Evolutionary conservation across 2,329 filamentous ascomycete species (phyloP).

Genomic region (Coccinonectria pachysandricola): DNA sequence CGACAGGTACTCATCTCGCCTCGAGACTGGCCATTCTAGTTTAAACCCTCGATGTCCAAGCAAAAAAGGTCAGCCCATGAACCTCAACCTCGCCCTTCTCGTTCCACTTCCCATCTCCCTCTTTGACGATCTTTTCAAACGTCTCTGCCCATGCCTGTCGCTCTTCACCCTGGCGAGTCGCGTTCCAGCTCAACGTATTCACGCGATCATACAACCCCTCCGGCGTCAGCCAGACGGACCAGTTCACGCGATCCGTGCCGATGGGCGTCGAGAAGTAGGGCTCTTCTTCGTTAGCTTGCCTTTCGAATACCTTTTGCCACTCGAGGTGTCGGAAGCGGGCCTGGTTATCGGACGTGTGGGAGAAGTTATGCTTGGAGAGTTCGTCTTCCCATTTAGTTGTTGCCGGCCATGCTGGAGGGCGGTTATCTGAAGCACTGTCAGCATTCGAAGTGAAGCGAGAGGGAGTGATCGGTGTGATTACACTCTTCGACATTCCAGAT

Average conservation of each 20-base stretch:
- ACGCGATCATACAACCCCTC: constrained; percentile 55
- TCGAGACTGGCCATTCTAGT: constrained; percentile 2
- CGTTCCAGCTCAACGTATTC: constrained; percentile 58
- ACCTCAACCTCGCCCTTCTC: constrained; percentile 51
- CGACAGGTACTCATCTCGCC: not conserved
- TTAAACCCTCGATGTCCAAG: constrained; percentile 46
- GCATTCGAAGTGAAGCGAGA: not conserved
- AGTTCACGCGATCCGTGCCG: constrained; percentile 33
- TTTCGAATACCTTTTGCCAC: constrained; percentile 56
- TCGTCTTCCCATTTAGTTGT: constrained; percentile 50
- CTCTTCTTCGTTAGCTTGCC: constrained; percentile 37
- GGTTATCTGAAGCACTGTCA: constrained; percentile 43
- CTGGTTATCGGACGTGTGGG: constrained; percentile 42
- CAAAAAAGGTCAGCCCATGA: constrained; percentile 53
- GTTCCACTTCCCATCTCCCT: constrained; percentile 45
- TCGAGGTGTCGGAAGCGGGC: constrained; percentile 53
- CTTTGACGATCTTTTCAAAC: constrained; percentile 44
- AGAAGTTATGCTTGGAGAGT: constrained; percentile 48
- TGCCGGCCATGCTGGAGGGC: constrained; percentile 44
- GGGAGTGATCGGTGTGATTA: constrained; percentile 22
- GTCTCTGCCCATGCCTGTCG: constrained; percentile 36
- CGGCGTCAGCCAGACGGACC: constrained; percentile 43
- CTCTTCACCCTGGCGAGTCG: constrained; percentile 42
- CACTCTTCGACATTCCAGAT: constrained; percentile 70
- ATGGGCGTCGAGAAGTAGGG: constrained; percentile 51